Evolutionary conservation across 192 early-diverging fungal genomes (phyloP), one percentile per base, ranked within the genome.

Genomic region (Chytriomyces hyalinus): DNA sequence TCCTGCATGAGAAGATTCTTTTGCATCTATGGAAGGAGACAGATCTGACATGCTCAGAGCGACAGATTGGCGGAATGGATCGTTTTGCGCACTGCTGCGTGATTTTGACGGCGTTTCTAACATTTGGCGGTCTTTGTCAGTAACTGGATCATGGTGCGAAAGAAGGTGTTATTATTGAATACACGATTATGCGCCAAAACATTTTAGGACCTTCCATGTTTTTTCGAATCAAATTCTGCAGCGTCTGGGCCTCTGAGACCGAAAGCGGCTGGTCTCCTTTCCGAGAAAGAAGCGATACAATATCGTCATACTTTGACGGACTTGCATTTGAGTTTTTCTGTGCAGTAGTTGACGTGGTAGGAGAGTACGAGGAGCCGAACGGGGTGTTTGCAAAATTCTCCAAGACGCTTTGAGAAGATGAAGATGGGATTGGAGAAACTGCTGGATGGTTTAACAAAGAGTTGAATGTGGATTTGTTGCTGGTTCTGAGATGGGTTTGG

Each of bases 261-360:
- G 57, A 36, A 13, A 73, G 46, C 3, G 57, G 59, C 46, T 61
- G 9, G 20, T 73, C 61, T 11, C 72, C 72, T 46, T 73, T 73
- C 7, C 26, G n/a, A 9, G 72, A n/a, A 26, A 73, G 15, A 46
- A 73, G 63, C 9, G 24, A 24, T 17, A 73, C 36, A 62, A 73
- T 73, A 73, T 73, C 72, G 45, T 73, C 60, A 46, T 73, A 73
- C 47, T 73, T 73, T 63, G 72, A 59, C n/a, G 72, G 72, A 28
- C 26, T 44, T 13, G 13, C 22, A 8, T n/a, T 28, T 65, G 63
- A 24, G 17, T 17, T 5, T n/a, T 65, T 28, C 17, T 28, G 28
- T 13, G 28, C 11, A 26, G 26, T 15, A 22, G 63, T 65, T 28
- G n/a, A 26, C 4, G 63, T 65, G 63, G 53, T 3, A 20, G 53